These are phyloP conservation scores for Penicillium taxi DNA, from an alignment of 495 filamentous ascomycete genomes.

Conservation along the genomic window DNA sequence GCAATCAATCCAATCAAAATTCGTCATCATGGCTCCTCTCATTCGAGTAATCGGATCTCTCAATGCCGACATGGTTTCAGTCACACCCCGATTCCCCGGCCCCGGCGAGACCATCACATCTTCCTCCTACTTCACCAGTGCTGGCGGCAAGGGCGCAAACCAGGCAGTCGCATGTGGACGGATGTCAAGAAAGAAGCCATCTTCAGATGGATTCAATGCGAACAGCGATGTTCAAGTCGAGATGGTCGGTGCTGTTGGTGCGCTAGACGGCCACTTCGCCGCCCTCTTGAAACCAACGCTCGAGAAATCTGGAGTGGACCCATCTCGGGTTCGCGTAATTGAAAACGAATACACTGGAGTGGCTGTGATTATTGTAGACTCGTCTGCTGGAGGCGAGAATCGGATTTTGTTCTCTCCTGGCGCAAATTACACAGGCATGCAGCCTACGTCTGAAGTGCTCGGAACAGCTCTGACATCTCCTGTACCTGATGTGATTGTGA, in stretches of 20 bases:
- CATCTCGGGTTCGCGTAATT: slow-evolving; percentile 41
- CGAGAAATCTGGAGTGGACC: slow-evolving; percentile 53
- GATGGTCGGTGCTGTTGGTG: slow-evolving; percentile 81
- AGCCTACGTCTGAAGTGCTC: slow-evolving; percentile 35
- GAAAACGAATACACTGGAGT: slow-evolving; percentile 60
- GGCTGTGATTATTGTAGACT: slow-evolving; percentile 79
- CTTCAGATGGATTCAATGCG: slow-evolving; percentile 11
- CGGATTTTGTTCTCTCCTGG: slow-evolving; percentile 74
- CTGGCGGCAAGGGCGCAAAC: slow-evolving; percentile 93
- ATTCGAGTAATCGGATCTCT: slow-evolving; percentile 86
- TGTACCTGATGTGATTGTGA: slow-evolving; percentile 58
- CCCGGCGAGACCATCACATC: slow-evolving; percentile 84
- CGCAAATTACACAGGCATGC: slow-evolving; percentile 59
- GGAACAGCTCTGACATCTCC: slow-evolving; percentile 27
- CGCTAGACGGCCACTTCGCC: slow-evolving; percentile 41
- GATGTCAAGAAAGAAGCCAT: slow-evolving; percentile 44
- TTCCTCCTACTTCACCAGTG: slow-evolving; percentile 65
- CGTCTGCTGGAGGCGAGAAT: slow-evolving; percentile 70
- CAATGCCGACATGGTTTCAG: slow-evolving; percentile 84
- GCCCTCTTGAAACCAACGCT: slow-evolving; percentile 39
- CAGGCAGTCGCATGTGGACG: slow-evolving; percentile 78
- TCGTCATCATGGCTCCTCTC: slow-evolving; percentile 34
- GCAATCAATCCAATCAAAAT: too few species aligned
- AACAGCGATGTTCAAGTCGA: slow-evolving; percentile 50
- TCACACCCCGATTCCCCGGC: slow-evolving; percentile 71